Evolutionary conservation across 345 rosid genomes (phyloP), one percentile per base, ranked within the genome.

Genomic region (Trapa bicornis): DNA sequence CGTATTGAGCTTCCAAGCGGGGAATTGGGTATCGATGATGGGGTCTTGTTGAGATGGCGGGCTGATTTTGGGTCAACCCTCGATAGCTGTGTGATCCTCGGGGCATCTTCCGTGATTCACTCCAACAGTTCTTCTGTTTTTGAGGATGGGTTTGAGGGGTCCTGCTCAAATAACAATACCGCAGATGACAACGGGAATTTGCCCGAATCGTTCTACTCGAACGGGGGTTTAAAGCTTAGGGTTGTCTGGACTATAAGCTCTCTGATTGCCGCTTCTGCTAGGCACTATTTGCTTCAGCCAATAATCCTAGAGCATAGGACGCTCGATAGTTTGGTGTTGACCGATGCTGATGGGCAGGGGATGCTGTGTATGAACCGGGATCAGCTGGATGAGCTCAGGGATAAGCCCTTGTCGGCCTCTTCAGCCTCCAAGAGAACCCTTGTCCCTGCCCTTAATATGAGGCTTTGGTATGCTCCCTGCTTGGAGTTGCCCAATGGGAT

Each of bases 61-160:
- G 99, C 99, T 9, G 91, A 87, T 79, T 94, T 91, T 41, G 99
- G 97, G 33, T 94, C 99, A 1, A 91, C 96, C 2, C 87, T 95
- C 36, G 96, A 91, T 64, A 83, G 79, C 15, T 95, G 99, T 14
- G 96, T 89, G 4, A 95, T 91, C 70, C 96, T 91, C 0, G 96
- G 96, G 6, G 99, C 97, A 52, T 81, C 92, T 6, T 87, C 97
- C 0, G 87, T 89, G 1, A 60, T 80, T 54, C 62, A 75, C 72
- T 75, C 62, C 1, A 71, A 71, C 41, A 54, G 63, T 48, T 70
- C 67, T 7, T 71, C 45, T 41, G 47, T 45, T 32, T 15, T 9
- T 3, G 89, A 83, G 2, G 64, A 48, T 64, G 75, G 73, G n/a
- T 33, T 66, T 33, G 79, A 77, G 62, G 74, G 77, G 29, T 62